Base-by-base conservation (phyloP, 345 rosid genomes). In the Lumnitzera littorea region DNA sequence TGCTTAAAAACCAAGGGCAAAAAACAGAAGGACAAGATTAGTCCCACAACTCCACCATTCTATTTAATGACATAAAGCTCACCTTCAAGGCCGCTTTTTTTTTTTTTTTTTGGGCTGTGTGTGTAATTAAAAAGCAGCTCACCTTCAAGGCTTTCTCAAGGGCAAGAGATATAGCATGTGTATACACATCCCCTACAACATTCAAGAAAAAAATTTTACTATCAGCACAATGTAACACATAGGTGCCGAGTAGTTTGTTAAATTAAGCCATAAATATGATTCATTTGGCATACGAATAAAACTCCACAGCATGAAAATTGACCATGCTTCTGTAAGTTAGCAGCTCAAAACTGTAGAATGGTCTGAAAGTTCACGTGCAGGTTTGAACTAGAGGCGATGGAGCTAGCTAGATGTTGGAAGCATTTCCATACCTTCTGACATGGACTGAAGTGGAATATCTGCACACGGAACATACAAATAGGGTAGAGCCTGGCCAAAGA, bases 141-240 rank as follows among this genome's bases (percentile, higher is more conserved):
- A 91, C 98, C 89, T 85, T 92, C 78, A 92, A 63, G 27, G 91
- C 88, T 61, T 85, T 87, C 80, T 92, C 98, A 55, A 89, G 76
- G 13, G 81, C 89, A 63, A 84, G 76, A 61, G 86, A 68, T 58
- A 85, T 48, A 51, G 80, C 68, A 71, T 73, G 74, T 50, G 67
- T 62, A 67, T 61, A 73, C 31, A 69, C 82, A 76, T 81, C 82
- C 58, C 62, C 98, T 87, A 68, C 48, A 64, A n/a, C 60, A 65
- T 66, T 62, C 62, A 56, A 76, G n/a, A 25, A 61, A 46, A 53
- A 61, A 66, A 62, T 46, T 25, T 57, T 57, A 41, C 31, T 27
- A 5, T 27, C 5, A 27, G 31, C 4, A 1, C 31, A 27, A 27
- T 2, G 31, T 27, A 27, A 27, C 31, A 27, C 31, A 27, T 27